Conservation (phyloP, 352 stramenopile species). For the Globisporangium megalacanthum region DNA sequence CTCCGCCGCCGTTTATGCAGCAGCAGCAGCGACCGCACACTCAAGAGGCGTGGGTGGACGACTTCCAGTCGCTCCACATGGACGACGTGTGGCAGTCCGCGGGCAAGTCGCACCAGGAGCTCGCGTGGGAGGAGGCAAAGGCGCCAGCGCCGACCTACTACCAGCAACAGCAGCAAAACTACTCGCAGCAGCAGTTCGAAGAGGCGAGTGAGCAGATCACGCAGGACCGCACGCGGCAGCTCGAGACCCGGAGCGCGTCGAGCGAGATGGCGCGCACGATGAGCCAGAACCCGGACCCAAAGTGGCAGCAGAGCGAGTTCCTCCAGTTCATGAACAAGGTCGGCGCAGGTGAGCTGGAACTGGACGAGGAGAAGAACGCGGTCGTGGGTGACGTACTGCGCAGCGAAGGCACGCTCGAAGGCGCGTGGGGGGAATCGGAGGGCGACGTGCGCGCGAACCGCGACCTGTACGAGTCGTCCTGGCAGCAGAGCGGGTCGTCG, state of each 20-base stretch:
- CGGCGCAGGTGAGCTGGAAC: conserved; percentile 57
- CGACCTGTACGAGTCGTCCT: conserved; percentile 54
- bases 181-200: conserved; percentile 24
- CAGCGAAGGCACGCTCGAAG: conserved; percentile 52
- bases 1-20: conserved; percentile 24
- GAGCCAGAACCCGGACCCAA: conserved; percentile 70
- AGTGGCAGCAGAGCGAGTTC: conserved; percentile 86
- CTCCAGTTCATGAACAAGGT: conserved; percentile 85
- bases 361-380: conserved; percentile 76
- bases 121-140: conserved; percentile 61
- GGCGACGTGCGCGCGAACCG: conserved; percentile 48
- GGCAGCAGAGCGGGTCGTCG: conserved; percentile 27
- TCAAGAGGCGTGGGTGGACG: conserved; percentile 60
- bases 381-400: conserved; percentile 35
- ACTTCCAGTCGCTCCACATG: conserved; percentile 55
- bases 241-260: conserved; percentile 48
- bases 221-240: conserved; percentile 21
- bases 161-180: conserved; percentile 31
- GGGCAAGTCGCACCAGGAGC: conserved; percentile 52
- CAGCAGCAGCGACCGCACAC: conserved; percentile 17
- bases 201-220: conserved; percentile 17
- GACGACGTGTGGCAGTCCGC: conserved; percentile 58
- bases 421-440: conserved; percentile 45
- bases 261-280: conserved; percentile 71
- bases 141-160: conserved; percentile 23